Percentiles rank a stretch among this genome's conserved stretches.
These are phyloP conservation scores for Penicillium malachiteum DNA, from an alignment of 495 filamentous ascomycete genomes.

Conservation along the genomic window DNA sequence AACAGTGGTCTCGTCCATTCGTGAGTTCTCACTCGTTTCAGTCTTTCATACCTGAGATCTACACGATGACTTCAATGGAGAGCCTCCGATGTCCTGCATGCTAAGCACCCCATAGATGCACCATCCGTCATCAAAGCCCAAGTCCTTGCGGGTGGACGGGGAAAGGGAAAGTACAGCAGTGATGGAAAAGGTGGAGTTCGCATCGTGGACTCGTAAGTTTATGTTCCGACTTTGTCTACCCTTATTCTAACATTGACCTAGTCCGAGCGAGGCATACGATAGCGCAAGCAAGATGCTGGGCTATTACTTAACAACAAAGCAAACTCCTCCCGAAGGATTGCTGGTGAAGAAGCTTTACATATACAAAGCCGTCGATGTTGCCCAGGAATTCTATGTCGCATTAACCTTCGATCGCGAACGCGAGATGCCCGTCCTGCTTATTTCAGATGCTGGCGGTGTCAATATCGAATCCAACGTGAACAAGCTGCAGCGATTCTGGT, in stretches of 20 bases:
- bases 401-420: slow-evolving; percentile 35
- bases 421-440: slow-evolving; percentile 25
- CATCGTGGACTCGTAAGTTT: slow-evolving; percentile 25
- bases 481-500: slow-evolving; percentile 27
- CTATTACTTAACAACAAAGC: slow-evolving; percentile 29
- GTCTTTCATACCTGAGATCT: not conserved
- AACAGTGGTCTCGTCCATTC: slow-evolving; percentile 23
- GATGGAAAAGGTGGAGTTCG: slow-evolving; percentile 34
- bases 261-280: slow-evolving; percentile 29
- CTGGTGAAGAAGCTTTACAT: slow-evolving; percentile 36
- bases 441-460: slow-evolving; percentile 30
- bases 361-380: slow-evolving; percentile 26
- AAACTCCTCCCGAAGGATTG: slow-evolving; percentile 30
- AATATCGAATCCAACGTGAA: slow-evolving; percentile 33
- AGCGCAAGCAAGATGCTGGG: slow-evolving; percentile 36
- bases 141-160: slow-evolving; percentile 32
- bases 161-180: slow-evolving; percentile 31
- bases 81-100: not conserved
- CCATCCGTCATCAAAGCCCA: slow-evolving; percentile 34
- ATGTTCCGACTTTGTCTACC: not conserved
- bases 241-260: not conserved
- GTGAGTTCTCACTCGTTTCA: slow-evolving; percentile 9
- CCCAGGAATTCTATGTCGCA: slow-evolving; percentile 34
- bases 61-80: not conserved
- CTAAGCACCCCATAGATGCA: slow-evolving; percentile 17